A percentile compares a stretch with the other conserved stretches of the same genome.
Evolutionary conservation across 331 rosid species (phyloP).

Genomic region (Saraca asoca): DNA sequence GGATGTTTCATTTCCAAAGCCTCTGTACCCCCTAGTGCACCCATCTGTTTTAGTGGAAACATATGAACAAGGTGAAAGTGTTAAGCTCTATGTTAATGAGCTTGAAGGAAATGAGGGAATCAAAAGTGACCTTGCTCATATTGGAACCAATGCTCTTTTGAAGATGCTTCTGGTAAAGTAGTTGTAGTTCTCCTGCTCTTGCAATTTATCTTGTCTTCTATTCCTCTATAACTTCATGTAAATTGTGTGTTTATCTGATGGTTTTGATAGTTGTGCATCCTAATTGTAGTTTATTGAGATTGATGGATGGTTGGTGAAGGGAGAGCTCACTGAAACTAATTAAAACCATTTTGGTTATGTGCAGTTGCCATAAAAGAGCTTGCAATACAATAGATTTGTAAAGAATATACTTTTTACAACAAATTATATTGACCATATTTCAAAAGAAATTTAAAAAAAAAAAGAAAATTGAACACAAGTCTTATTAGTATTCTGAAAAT

Average conservation of each 20-base stretch:
- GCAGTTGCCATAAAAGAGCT: not conserved
- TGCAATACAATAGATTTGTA: not conserved
- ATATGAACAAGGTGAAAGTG: slow-evolving; percentile 74
- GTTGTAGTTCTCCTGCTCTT: slow-evolving; percentile 6
- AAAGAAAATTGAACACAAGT: not conserved
- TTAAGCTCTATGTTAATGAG: slow-evolving; percentile 61
- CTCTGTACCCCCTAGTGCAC: slow-evolving; percentile 79
- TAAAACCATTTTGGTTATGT: slow-evolving; percentile 6
- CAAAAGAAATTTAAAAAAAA: no score
- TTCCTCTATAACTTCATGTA: not conserved
- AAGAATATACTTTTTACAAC: not conserved
- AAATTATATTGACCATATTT: not conserved
- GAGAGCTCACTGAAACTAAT: not conserved
- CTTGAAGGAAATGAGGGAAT: slow-evolving; percentile 63
- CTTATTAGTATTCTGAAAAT: no score
- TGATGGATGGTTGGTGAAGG: not conserved
- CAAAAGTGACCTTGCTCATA: slow-evolving; percentile 74
- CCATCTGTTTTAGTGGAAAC: slow-evolving; percentile 87
- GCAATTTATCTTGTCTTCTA: slow-evolving; percentile 14
- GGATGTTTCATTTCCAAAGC: slow-evolving; percentile 82
- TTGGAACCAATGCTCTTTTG: slow-evolving; percentile 72
- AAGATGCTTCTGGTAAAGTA: slow-evolving; percentile 82
- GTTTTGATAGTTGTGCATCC: slow-evolving; percentile 11
- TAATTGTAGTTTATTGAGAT: not conserved
- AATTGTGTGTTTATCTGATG: slow-evolving; percentile 17